Conservation (phyloP, 306 rosid genomes). For the Glycine tomentella region DNA sequence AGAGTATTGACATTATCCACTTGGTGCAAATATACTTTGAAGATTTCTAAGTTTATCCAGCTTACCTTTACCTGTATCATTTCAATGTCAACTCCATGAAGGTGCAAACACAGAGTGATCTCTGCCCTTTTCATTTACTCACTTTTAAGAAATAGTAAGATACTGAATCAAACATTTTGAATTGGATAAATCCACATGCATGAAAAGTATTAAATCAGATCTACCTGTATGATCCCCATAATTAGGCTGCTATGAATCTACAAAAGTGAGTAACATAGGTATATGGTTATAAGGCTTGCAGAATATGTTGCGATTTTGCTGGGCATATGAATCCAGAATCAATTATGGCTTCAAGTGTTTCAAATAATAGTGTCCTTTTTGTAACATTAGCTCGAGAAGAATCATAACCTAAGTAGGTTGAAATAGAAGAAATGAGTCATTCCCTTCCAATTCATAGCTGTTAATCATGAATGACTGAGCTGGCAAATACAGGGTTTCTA, state of each 20-base stretch:
- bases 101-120: constrained; percentile 7
- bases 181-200: constrained; percentile 1
- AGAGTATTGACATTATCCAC: constrained; percentile 4
- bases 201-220: constrained; percentile 15
- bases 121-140: not conserved
- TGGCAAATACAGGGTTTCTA: constrained; percentile 10
- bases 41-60: not conserved
- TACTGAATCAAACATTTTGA: not conserved
- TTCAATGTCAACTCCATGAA: constrained; percentile 4
- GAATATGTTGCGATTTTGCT: not conserved
- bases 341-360: not conserved
- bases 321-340: not conserved
- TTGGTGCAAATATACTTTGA: not conserved
- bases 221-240: not conserved
- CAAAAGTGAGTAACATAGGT: not conserved
- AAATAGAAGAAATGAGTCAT: not conserved
- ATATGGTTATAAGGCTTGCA: not conserved
- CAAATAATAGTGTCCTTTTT: constrained; percentile 1
- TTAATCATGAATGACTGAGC: not conserved
- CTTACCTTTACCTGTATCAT: not conserved
- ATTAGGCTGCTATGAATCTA: not conserved
- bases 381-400: not conserved
- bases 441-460: not conserved
- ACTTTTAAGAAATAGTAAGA: not conserved
- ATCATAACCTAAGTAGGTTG: not conserved